A percentile compares a stretch with the other conserved stretches of the same genome.
Evolutionary conservation across 345 rosid species (phyloP).

Genomic region (Eucalyptus dawsonii): DNA sequence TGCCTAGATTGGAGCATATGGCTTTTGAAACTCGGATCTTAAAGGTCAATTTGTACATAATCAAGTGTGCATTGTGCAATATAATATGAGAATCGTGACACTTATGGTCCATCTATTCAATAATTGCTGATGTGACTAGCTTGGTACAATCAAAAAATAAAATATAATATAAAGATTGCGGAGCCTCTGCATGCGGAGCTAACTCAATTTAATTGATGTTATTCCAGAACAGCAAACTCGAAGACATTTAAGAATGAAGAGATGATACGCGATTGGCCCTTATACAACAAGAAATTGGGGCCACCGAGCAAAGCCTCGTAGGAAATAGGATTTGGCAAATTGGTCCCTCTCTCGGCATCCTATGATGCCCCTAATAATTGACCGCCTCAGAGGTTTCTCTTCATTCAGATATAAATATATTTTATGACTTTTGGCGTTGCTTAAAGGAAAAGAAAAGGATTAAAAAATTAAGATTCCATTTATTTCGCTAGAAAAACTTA

Average conservation of each 20-base stretch:
- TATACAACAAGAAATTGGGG: neutral
- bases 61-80: too few relatives aligned
- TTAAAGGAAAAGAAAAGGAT: neutral
- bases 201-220: neutral
- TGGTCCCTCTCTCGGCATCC: neutral
- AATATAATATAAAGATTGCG: neutral
- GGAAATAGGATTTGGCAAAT: neutral
- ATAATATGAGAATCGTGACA: neutral
- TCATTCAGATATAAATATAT: neutral
- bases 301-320: neutral
- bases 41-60: too few relatives aligned
- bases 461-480: neutral
- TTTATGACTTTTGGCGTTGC: neutral
- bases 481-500: too few relatives aligned
- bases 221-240: neutral
- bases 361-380: neutral
- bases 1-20: neutral
- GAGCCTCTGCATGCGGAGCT: neutral
- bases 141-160: neutral
- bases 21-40: accelerated
- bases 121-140: neutral
- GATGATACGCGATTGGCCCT: neutral
- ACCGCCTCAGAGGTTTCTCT: neutral
- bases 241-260: neutral
- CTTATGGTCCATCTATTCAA: neutral